These are phyloP conservation scores for Gentiana straminea DNA, from an alignment of 257 asterid species.

Conservation along the genomic window DNA sequence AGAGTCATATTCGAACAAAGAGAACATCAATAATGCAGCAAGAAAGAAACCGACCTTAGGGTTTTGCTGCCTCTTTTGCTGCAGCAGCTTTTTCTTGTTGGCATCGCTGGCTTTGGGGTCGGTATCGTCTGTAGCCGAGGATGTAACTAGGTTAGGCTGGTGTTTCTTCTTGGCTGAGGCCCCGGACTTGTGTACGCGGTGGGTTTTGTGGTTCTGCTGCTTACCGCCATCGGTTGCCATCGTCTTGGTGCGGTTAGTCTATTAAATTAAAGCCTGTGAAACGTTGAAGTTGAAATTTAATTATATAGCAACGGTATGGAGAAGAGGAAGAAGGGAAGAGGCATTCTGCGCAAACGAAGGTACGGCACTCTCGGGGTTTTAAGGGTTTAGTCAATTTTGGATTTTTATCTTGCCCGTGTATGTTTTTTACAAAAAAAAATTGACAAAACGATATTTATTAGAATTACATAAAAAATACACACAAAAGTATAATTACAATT, in stretches of 20 bases:
- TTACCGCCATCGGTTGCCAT: conserved; percentile 19
- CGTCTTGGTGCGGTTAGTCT: not conserved
- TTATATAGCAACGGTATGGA: no score
- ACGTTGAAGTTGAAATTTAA: no score
- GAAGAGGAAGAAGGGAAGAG: no score
- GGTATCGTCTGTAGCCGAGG: conserved; percentile 1
- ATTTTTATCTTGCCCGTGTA: no score
- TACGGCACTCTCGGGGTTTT: no score
- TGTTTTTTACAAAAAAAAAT: no score
- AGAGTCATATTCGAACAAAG: not conserved
- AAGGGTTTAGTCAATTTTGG: no score
- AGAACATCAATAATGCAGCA: not conserved
- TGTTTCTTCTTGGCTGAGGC: conserved; percentile 72
- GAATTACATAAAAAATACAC: no score
- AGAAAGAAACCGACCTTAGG: conserved; percentile 18
- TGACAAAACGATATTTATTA: no score
- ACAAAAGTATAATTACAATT: no score
- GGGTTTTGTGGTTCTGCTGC: conserved; percentile 65
- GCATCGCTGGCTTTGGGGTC: conserved; percentile 22
- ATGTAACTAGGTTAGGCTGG: conserved; percentile 27
- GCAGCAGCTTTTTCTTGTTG: conserved; percentile 31
- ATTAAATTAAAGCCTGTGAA: no score
- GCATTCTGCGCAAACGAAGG: no score
- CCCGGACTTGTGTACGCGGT: conserved; percentile 58
- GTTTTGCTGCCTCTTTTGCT: conserved; percentile 24